Conservation (phyloP, 1,139 yeast species). For the Kodamaea suecica region DNA sequence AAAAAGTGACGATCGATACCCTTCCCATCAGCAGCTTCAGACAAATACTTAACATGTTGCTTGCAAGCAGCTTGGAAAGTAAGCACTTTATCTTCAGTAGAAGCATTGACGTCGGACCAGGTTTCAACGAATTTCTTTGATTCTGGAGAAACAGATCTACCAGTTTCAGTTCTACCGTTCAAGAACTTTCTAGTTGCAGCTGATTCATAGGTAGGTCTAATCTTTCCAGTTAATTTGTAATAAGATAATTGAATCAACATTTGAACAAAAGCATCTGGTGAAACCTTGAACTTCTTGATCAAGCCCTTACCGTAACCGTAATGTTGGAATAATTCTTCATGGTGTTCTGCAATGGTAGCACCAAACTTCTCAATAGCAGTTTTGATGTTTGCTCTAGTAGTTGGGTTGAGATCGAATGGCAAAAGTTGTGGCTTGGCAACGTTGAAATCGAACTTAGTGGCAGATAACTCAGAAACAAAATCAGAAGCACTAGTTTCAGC, state of each 20-base stretch:
- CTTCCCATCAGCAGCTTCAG: constrained; percentile 77
- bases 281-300: constrained; percentile 64
- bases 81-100: constrained; percentile 57
- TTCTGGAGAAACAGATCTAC: constrained; percentile 81
- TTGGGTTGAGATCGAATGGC: constrained; percentile 50
- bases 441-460: constrained; percentile 13
- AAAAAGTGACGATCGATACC: constrained; percentile 95
- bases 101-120: constrained; percentile 61
- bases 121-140: constrained; percentile 70
- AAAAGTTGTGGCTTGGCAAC: constrained; percentile 23
- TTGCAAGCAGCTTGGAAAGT: constrained; percentile 72
- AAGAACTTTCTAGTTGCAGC: constrained; percentile 90
- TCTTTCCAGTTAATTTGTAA: constrained; percentile 75
- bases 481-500: constrained; percentile 40
- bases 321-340: constrained; percentile 66
- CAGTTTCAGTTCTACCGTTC: constrained; percentile 95
- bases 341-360: constrained; percentile 50
- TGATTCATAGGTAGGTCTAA: constrained; percentile 92
- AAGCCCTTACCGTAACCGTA: constrained; percentile 69
- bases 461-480: constrained; percentile 26
- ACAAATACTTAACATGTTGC: constrained; percentile 73
- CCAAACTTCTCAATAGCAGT: constrained; percentile 57
- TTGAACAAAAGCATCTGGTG: constrained; percentile 79
- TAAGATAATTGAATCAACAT: constrained; percentile 74
- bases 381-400: constrained; percentile 50